Conservation (phyloP, 495 filamentous ascomycete genomes). For the Penicillium waksmanii region DNA sequence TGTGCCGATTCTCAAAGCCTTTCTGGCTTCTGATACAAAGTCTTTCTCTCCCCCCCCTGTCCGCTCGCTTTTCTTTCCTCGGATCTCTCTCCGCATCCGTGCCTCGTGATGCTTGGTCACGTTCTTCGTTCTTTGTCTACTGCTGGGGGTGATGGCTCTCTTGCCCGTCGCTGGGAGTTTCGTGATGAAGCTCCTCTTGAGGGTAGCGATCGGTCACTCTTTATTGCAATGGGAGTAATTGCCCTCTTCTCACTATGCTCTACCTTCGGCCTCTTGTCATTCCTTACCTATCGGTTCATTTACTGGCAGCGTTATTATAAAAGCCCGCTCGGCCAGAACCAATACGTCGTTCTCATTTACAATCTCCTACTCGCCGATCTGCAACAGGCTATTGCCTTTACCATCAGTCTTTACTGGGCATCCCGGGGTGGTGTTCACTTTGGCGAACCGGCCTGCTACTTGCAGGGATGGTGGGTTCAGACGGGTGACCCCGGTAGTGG, state of each 20-base stretch:
- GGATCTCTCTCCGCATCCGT: conserved; percentile 6
- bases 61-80: not conserved
- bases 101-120: conserved; percentile 20
- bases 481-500: conserved; percentile 70
- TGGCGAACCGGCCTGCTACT: conserved; percentile 62
- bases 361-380: conserved; percentile 75
- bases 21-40: conserved; percentile 3
- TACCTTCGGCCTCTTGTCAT: conserved; percentile 53
- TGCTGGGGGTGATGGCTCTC: conserved; percentile 12
- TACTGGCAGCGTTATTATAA: conserved; percentile 57
- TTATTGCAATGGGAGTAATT: conserved; percentile 59
- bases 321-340: conserved; percentile 53
- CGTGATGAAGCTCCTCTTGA: conserved; percentile 20
- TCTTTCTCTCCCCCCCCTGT: conserved; percentile 1
- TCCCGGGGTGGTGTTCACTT: conserved; percentile 54
- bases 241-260: conserved; percentile 61
- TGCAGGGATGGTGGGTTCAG: conserved; percentile 73
- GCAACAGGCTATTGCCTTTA: conserved; percentile 69
- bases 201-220: conserved; percentile 40
- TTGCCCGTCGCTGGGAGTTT: conserved; percentile 31
- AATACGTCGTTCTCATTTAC: conserved; percentile 74
- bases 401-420: conserved; percentile 65
- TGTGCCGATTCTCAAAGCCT: not conserved
- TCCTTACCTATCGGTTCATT: conserved; percentile 60
- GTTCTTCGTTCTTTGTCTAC: conserved; percentile 22